These are phyloP conservation scores for Saturnispora zaruensis DNA, from an alignment of 805 yeast genomes.

Conservation along the genomic window DNA sequence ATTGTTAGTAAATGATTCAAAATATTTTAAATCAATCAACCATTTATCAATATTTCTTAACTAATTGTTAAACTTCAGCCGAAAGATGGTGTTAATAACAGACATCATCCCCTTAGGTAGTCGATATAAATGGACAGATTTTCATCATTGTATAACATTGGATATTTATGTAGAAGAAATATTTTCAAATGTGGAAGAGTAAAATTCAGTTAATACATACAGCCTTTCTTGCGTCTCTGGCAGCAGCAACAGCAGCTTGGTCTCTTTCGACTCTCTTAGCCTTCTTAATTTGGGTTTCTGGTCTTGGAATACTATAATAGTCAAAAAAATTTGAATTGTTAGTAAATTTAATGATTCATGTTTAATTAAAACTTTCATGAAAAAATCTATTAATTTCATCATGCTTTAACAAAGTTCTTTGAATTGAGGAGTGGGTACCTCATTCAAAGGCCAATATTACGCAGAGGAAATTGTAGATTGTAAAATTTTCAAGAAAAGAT, in stretches of 20 bases:
- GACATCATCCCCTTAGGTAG: slow-evolving; percentile 69
- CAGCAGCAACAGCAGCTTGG: slow-evolving; percentile 72
- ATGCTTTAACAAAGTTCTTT: slow-evolving; percentile 16
- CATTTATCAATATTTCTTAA: neutral
- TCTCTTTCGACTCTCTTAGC: slow-evolving; percentile 70
- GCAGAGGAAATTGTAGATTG: slow-evolving; percentile 28
- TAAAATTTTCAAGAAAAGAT: slow-evolving; percentile 4
- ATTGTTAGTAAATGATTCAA: slow-evolving; percentile 22
- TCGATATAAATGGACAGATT: slow-evolving; percentile 38
- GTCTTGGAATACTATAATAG: slow-evolving; percentile 41
- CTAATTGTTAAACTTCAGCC: slow-evolving; percentile 29
- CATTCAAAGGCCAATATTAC: slow-evolving; percentile 25
- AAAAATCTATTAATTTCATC: slow-evolving; percentile 9
- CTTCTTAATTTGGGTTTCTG: slow-evolving; percentile 84
- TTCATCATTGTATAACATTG: slow-evolving; percentile 33
- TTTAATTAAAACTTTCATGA: neutral
- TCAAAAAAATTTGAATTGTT: neutral
- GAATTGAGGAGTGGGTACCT: slow-evolving; percentile 23
- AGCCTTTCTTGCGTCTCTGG: slow-evolving; percentile 65
- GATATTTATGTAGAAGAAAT: neutral
- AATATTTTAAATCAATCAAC: neutral
- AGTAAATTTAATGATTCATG: neutral
- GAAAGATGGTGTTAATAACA: slow-evolving; percentile 76
- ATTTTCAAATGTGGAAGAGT: neutral
- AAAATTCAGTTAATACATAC: slow-evolving; percentile 44